Base-by-base conservation (phyloP, 2,329 filamentous ascomycete species). In the Bipolaris zeicola region DNA sequence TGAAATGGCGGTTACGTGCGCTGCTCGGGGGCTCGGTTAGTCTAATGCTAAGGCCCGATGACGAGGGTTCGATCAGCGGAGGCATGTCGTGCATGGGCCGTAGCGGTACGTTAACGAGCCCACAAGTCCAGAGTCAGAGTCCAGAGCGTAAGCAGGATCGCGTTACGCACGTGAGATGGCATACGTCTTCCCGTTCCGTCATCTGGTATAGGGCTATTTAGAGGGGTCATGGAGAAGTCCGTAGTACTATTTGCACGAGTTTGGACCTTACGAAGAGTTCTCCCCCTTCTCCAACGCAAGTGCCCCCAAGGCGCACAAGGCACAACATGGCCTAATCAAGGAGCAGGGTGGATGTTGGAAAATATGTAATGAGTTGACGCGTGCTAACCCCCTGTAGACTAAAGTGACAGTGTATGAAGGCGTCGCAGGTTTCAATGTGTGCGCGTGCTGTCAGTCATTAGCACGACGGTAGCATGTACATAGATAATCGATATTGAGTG, bases 11-110 rank as follows among this genome's bases (percentile, higher is more conserved):
- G 31, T 42, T 60, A 31, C 50, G 47, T 60, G 50, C 55, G n/a
- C 47, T 43, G 39, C 38, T 56, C 68, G 66, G 62, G 66, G 68
- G 59, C 48, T 36, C 58, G 60, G 60, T 51, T 57, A 47, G 42
- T 47, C 55, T 55, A 47, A 51, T 31, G 50, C 43, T 55, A 51
- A 55, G 52, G 52, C 26, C 53, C 49, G 49, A 57, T 57, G 54
- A 52, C 49, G 54, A 52, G 43, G 54, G 22, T 52, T 41, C n/a
- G 54, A 53, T 57, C 50, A 57, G 36, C 46, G 46, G 41, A 38
- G 46, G 24, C 57, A 59, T 60, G 57, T 60, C 53, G 50, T 60
- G 57, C 57, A 60, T 60, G 37, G 36, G 42, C 38, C 43, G 46
- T 33, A 42, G 43, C 53, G 48, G 53, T 50, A 52, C 53, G 43